Base-by-base conservation (phyloP, 257 asterid species). In the Thymus quinquecostatus region DNA sequence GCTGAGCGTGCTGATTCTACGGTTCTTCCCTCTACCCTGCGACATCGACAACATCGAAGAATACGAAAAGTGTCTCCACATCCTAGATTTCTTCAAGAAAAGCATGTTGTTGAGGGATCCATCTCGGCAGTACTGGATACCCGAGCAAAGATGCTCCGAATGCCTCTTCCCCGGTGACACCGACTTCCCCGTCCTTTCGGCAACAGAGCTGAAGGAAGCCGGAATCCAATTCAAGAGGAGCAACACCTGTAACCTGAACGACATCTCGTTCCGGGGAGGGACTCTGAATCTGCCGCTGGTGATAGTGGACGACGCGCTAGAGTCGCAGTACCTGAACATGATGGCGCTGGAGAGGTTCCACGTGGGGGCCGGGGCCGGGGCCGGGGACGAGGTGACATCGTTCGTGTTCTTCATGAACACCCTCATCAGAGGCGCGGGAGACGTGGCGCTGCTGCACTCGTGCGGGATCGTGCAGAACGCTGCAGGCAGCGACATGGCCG, bases 301-400 rank as follows among this genome's bases (percentile, higher is more conserved):
- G 43, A 61, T 74, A 0, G 73, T 55, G 14, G 73, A 69, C 65
- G 65, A 43, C 28, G 4, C 57, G 4, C 6, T n/a, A n/a, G 65
- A 77, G 68, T 57, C 83, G 0, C 34, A 47, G 56, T 75, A 71
- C 33, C 78, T 75, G 8, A 83, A 81, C 60, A 38, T 74, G 1
- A 81, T 80, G 34, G 86, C 87, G 11, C 74, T 73, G 33, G 90
- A 85, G 64, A 50, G 86, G 50, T 54, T 69, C 60, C 87, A 82
- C 34, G 70, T 72, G 1, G 88, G 56, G 2, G 80, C 78, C 21
- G 21, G 21, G 21, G 21, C 21, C 21, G 21, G 21, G 21, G 21
- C 21, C 0, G 85, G 86, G 60, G 75, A 75, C 10, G 82, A 83
- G n/a, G 77, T 82, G 45, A 86, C 83, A 0, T 67, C 82, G 0